Evolutionary conservation across 352 stramenopile genomes (phyloP).

Genomic region (Globisporangium parvum): DNA sequence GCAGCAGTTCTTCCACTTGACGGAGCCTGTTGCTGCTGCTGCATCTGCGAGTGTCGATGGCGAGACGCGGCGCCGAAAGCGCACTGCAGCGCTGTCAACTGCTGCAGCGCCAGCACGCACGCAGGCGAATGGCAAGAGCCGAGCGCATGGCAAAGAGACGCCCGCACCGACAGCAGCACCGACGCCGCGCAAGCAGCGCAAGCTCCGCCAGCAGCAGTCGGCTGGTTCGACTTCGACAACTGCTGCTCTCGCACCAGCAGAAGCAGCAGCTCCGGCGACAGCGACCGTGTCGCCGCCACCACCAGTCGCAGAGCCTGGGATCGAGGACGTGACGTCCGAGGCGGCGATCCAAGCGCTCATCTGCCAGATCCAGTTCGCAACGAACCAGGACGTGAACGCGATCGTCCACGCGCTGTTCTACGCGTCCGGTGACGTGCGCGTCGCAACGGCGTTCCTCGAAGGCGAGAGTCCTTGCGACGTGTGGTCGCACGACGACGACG

Average conservation of each 20-base stretch:
- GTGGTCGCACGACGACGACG: conserved; percentile 48
- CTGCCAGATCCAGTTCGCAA: conserved; percentile 29
- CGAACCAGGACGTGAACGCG: conserved; percentile 15
- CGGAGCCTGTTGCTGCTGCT: neutral
- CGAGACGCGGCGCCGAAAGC: conserved; percentile 3
- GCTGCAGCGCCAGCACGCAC: too few species aligned
- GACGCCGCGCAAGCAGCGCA: neutral
- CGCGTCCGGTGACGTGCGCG: conserved; percentile 21
- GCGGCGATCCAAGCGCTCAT: conserved; percentile 22
- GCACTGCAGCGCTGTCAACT: neutral
- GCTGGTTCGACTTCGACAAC: neutral
- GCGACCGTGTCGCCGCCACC: too few species aligned
- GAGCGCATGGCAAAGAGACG: neutral
- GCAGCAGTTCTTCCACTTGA: conserved; percentile 6
- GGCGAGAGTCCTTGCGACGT: conserved; percentile 23
- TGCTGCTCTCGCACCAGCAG: neutral
- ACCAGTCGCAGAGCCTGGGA: neutral
- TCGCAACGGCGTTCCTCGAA: conserved; percentile 29
- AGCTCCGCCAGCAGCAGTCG: neutral
- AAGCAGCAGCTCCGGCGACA: neutral
- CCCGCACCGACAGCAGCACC: neutral
- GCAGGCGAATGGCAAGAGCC: too few species aligned
- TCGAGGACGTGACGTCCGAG: conserved; percentile 18
- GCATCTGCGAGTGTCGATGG: neutral
- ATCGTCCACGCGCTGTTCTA: conserved; percentile 43